These are phyloP conservation scores for Naegleria fowleri DNA, from an alignment of 208 protist genomes.

Conservation along the genomic window DNA sequence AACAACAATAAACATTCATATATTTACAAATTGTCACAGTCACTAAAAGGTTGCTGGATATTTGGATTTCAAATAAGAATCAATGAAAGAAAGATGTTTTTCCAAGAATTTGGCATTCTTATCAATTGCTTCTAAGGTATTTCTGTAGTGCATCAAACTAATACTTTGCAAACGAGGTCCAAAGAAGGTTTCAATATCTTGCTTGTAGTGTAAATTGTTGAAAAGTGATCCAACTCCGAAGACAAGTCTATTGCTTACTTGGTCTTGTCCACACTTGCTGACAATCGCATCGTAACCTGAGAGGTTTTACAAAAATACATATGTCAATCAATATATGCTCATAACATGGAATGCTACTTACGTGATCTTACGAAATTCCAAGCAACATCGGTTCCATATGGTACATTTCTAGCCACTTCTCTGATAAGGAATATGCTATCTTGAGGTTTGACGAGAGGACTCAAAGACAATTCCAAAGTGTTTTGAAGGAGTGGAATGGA, in stretches of 20 bases:
- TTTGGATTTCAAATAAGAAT: not conserved
- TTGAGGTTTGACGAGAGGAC: not conserved
- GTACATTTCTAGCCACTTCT: constrained; percentile 8
- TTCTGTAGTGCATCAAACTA: not conserved
- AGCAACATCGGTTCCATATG: not conserved
- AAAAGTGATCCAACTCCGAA: not conserved
- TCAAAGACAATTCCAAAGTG: not conserved
- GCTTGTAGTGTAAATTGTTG: not conserved
- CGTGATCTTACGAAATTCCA: not conserved
- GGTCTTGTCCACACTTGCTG: not conserved
- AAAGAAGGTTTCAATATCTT: not conserved
- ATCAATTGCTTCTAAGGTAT: not conserved
- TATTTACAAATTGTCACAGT: no score
- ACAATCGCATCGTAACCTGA: not conserved
- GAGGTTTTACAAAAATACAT: no score
- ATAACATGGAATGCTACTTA: no score
- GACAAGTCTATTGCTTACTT: not conserved
- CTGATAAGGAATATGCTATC: not conserved
- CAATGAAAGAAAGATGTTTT: not conserved
- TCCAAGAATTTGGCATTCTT: not conserved
- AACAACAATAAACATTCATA: no score
- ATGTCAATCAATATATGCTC: no score
- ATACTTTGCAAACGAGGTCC: not conserved
- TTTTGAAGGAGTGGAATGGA: not conserved
- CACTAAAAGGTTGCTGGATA: not conserved